Percentiles rank a stretch among this genome's conserved stretches.
These are phyloP conservation scores for Oemleria cerasiformis DNA, from an alignment of 306 rosid genomes.

Conservation along the genomic window DNA sequence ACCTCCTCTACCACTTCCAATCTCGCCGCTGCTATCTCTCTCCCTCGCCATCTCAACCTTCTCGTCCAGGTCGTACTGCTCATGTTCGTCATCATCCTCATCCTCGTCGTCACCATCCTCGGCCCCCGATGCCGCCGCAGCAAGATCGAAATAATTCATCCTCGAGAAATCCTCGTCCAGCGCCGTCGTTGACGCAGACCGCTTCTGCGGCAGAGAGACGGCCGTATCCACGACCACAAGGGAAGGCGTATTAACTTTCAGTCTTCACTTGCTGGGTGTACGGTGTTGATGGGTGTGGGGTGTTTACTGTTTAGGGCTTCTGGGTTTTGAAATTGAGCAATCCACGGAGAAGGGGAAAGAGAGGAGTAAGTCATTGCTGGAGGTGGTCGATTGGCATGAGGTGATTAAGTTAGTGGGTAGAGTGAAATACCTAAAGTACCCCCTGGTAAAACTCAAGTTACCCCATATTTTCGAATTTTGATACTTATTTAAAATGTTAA, in stretches of 20 bases:
- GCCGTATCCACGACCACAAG: constrained; percentile 29
- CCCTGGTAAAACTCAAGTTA: too few relatives aligned
- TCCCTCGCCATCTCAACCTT: constrained; percentile 53
- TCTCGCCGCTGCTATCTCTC: constrained; percentile 34
- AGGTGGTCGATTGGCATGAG: too few relatives aligned
- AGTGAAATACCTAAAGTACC: too few relatives aligned
- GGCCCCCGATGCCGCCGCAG: constrained; percentile 82
- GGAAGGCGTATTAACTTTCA: constrained; percentile 27
- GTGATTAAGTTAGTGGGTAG: too few relatives aligned
- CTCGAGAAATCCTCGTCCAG: constrained; percentile 55
- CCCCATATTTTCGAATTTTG: too few relatives aligned
- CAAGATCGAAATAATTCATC: constrained; percentile 82
- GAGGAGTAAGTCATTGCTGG: too few relatives aligned
- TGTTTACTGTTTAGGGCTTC: too few relatives aligned
- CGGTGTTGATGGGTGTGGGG: too few relatives aligned
- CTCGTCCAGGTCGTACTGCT: constrained; percentile 26
- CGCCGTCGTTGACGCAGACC: constrained; percentile 34
- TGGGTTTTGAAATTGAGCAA: too few relatives aligned
- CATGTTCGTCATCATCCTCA: constrained; percentile 45
- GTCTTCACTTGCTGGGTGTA: too few relatives aligned
- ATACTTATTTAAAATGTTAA: too few relatives aligned
- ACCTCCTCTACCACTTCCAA: constrained; percentile 46
- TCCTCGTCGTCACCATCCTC: constrained; percentile 63
- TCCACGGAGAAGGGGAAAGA: too few relatives aligned
- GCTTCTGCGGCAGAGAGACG: constrained; percentile 64